These are phyloP conservation scores for Tolypocladium guangdongense DNA, from an alignment of 2,329 filamentous ascomycete genomes.

Conservation along the genomic window DNA sequence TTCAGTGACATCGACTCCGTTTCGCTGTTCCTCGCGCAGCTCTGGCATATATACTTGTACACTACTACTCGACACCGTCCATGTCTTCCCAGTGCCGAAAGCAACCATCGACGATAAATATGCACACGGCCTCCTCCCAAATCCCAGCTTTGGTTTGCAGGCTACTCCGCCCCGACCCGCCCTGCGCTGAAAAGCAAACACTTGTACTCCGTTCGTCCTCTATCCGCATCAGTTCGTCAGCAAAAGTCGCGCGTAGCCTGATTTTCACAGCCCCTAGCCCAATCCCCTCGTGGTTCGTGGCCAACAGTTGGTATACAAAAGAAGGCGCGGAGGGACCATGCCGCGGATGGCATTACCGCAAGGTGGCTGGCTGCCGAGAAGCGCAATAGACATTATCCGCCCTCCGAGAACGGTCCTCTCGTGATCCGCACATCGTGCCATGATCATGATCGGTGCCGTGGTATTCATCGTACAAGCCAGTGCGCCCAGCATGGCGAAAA, in stretches of 20 bases:
- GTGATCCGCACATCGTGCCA: not conserved
- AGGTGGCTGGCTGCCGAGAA: not conserved
- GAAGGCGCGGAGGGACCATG: slow-evolving; percentile 3
- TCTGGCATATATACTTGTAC: slow-evolving; percentile 1
- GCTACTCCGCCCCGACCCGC: not conserved
- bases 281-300: slow-evolving; percentile 2
- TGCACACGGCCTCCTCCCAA: not conserved
- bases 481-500: not conserved
- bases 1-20: not conserved
- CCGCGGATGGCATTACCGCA: slow-evolving; percentile 3
- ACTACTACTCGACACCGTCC: not conserved
- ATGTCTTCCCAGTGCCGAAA: not conserved
- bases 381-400: not conserved
- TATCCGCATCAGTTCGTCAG: slow-evolving; percentile 5
- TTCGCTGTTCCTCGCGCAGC: not conserved
- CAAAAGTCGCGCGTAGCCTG: not conserved
- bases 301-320: slow-evolving; percentile 2
- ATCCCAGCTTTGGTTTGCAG: not conserved
- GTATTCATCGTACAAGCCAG: not conserved
- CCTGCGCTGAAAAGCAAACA: not conserved
- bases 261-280: not conserved
- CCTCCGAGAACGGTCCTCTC: not conserved
- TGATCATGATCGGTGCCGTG: not conserved
- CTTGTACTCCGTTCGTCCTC: slow-evolving; percentile 8
- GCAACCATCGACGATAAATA: not conserved